phyloP scores from a whole-genome alignment of 2,329 filamentous ascomycete species.

The Xylogone sp. region DNA sequence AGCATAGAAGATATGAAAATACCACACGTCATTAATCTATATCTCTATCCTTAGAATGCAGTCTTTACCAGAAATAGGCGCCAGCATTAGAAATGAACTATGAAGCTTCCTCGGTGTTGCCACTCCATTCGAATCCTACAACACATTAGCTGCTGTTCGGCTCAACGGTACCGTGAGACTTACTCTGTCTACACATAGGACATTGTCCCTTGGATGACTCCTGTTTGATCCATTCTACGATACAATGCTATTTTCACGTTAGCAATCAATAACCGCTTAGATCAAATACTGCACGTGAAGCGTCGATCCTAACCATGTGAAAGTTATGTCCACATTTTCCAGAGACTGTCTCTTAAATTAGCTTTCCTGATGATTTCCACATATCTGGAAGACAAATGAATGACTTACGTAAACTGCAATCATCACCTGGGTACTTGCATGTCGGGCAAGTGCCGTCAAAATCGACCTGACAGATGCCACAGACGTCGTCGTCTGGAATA shows the following conservation, averaged over 20 bases:
- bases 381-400: not conserved
- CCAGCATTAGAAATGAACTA: too few species aligned
- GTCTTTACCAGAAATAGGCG: too few species aligned
- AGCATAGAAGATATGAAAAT: too few species aligned
- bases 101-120: conserved; percentile 7
- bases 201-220: conserved; percentile 91
- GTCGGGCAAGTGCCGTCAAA: conserved; percentile 98
- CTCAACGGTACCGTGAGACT: conserved; percentile 19
- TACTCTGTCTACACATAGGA: conserved; percentile 96
- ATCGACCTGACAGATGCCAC: conserved; percentile 95
- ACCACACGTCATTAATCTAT: too few species aligned
- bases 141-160: conserved; percentile 11
- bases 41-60: too few species aligned
- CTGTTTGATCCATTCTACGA: conserved; percentile 93
- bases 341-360: conserved; percentile 58
- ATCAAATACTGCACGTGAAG: not conserved
- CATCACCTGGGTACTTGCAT: conserved; percentile 96
- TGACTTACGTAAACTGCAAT: conserved; percentile 79
- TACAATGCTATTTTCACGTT: conserved; percentile 70
- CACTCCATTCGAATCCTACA: conserved; percentile 48
- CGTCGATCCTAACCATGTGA: conserved; percentile 72
- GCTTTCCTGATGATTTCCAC: conserved; percentile 6
- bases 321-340: conserved; percentile 98
- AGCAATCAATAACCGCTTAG: not conserved
- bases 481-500: conserved; percentile 94